Evolutionary conservation across 306 rosid species (phyloP), one percentile per base, ranked within the genome.

Genomic region (Luffa acutangula): DNA sequence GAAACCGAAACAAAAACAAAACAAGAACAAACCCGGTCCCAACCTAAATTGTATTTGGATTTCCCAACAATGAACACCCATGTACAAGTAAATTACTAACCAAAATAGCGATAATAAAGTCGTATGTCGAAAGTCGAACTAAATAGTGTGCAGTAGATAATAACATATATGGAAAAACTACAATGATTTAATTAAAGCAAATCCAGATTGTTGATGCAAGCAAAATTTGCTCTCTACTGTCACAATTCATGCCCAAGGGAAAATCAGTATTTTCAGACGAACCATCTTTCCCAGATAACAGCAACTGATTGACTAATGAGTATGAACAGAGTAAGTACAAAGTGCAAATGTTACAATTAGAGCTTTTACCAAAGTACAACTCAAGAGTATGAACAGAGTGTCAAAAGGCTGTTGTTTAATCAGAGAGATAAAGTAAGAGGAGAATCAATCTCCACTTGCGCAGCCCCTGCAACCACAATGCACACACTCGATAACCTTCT

Each of bases 391-490:
- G 14, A 71, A 7, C 49, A 43, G 33, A 43, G 20, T 5, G 18
- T 21, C 57, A 6, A 71, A 6, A 36, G 52, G 20, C 17, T 43
- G 74, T 41, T 20, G 76, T 71, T 18, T 53, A 20, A 53, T 53
- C n/a, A 75, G 49, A 75, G 64, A 53, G 49, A 17, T 48, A 2
- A 51, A 17, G 31, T 52, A n/a, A 37, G 62, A 64, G 37, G 49
- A 60, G 52, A 77, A 80, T 91, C 86, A 93, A 54, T 90, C 98
- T 66, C 97, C 97, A 9, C 97, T 93, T n/a, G 98, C 98, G 76
- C 98, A 93, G 7, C 98, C 98, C 89, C 62, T 78, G 69, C 97
- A 93, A 63, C 97, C 96, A 39, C 98, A 93, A 49, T 93, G 97
- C 77, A 93, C 98, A 45, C 97, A 93, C 82, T 91, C 98, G 10